Base-by-base conservation (phyloP, 2,329 filamentous ascomycete genomes). In the Kalmusia sp. region DNA sequence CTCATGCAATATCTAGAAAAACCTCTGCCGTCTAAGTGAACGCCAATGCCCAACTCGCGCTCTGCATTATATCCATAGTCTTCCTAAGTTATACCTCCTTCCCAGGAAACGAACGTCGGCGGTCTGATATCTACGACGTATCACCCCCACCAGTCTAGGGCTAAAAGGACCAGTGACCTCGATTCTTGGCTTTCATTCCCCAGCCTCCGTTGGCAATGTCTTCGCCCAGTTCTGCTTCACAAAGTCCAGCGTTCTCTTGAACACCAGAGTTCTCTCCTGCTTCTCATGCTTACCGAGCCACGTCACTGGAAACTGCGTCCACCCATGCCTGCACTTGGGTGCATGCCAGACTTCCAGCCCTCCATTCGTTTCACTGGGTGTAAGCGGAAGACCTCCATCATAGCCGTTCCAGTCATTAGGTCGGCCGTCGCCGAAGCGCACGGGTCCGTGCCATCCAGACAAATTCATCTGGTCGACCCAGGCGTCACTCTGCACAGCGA, bases 261-360 rank as follows among this genome's bases (percentile, higher is more conserved):
- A 76, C 3, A 76, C 72, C 19, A 73, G 49, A 3, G 70, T 55
- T 35, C 73, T 59, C 54, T 75, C 73, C 28, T 61, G 63, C 24
- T 68, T 67, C 60, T 77, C 75, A 41, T 73, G 70, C 53, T 75
- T 70, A 12, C 65, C 67, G 12, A 78, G 62, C 54, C 68, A 68
- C 6, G 63, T 62, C 49, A 74, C 71, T 1, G 76, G 76, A 40
- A 78, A 76, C 59, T 77, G 74, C 38, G 76, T 78, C 76, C 76
- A 78, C 5, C 76, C 76, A 53, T 78, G 76, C 35, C 64, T 51
- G 52, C 69, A 72, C 3, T 49, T 51, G 1, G 70, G 70, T 12
- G 70, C 70, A 44, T 74, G 68, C 71, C 71, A 74, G 4, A 73
- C 63, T 31, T 77, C 76, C 50, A 79, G 47, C 35, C 76, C 65